Conservation (phyloP, 2,329 filamentous ascomycete genomes). For the Lasiodiplodia sp. region DNA sequence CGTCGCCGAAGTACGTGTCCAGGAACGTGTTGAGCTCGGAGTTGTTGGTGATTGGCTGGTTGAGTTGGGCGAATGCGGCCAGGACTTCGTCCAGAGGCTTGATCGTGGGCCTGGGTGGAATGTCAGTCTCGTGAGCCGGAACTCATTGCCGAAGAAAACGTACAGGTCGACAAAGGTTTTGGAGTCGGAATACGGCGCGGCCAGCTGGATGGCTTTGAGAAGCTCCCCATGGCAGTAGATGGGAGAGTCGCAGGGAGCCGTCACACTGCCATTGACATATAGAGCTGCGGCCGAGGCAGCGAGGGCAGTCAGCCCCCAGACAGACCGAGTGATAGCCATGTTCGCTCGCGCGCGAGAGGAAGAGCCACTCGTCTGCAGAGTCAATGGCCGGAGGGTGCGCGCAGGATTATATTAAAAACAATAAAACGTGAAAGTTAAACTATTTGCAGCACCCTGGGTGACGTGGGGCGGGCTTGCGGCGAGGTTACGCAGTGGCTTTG, state of each 20-base stretch:
- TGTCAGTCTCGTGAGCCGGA: background rate
- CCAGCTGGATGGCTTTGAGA: constrained; percentile 68
- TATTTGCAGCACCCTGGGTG: constrained; percentile 7
- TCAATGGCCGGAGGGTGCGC: background rate
- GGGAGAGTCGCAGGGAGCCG: constrained; percentile 71
- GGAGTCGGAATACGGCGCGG: constrained; percentile 69
- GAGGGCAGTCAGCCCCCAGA: background rate
- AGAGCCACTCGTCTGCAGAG: background rate
- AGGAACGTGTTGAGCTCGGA: constrained; percentile 69
- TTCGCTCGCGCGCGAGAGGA: background rate
- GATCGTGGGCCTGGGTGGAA: constrained; percentile 62
- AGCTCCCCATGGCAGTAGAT: constrained; percentile 73
- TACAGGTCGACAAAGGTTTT: constrained; percentile 72
- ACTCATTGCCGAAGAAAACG: background rate
- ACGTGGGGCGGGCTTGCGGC: constrained; percentile 18
- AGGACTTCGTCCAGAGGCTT: constrained; percentile 67
- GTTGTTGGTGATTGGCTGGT: constrained; percentile 69
- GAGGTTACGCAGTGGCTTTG: constrained; percentile 15
- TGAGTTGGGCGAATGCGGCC: constrained; percentile 65
- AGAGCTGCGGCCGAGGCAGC: constrained; percentile 48
- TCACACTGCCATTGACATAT: constrained; percentile 66
- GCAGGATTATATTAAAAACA: constrained; percentile 1
- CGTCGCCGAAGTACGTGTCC: constrained; percentile 67
- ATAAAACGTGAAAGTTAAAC: background rate
- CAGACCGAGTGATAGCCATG: background rate